A percentile compares a stretch with the other conserved stretches of the same genome.
phyloP scores from a whole-genome alignment of 1,284 basidiomycete genomes.

The Trametes sp. region DNA sequence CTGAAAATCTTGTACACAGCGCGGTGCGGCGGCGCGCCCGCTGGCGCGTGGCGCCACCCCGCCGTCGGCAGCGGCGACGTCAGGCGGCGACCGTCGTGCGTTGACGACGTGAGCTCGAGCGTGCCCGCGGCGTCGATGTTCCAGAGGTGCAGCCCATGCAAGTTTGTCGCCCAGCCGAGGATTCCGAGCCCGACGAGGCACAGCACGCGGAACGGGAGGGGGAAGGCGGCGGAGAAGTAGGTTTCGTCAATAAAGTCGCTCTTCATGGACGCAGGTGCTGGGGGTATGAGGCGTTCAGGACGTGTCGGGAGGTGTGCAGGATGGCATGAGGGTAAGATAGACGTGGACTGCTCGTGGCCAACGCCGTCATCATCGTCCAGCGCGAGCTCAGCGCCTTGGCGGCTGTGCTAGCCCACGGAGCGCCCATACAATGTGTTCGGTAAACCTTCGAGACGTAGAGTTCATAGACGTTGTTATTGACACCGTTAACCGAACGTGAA shows the following conservation, averaged over 20 bases:
- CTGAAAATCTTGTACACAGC: slow-evolving; percentile 75
- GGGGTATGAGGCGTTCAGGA: slow-evolving; percentile 4
- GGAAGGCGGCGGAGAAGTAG: slow-evolving; percentile 44
- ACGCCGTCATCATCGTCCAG: slow-evolving; percentile 6
- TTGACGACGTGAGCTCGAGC: slow-evolving; percentile 62
- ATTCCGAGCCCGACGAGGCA: slow-evolving; percentile 51
- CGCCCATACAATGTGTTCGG: not conserved
- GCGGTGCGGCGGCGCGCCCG: slow-evolving; percentile 55
- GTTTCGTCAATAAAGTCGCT: slow-evolving; percentile 32
- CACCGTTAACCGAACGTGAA: no score
- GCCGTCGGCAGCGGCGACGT: slow-evolving; percentile 44
- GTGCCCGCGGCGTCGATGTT: slow-evolving; percentile 78
- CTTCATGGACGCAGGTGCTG: slow-evolving; percentile 20
- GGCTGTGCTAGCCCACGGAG: slow-evolving; percentile 11
- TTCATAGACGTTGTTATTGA: no score
- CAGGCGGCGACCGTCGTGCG: slow-evolving; percentile 37
- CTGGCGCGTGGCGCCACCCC: slow-evolving; percentile 44
- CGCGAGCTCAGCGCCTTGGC: slow-evolving; percentile 9
- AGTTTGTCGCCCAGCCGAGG: slow-evolving; percentile 70
- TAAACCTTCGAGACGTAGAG: no score
- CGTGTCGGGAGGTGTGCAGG: slow-evolving; percentile 5
- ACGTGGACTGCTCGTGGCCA: slow-evolving; percentile 6
- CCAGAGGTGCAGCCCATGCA: slow-evolving; percentile 81
- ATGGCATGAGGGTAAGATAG: slow-evolving; percentile 13
- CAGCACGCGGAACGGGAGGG: slow-evolving; percentile 48